Evolutionary conservation across 2,329 filamentous ascomycete species (phyloP).

Genomic region (Aschersonia sp.): DNA sequence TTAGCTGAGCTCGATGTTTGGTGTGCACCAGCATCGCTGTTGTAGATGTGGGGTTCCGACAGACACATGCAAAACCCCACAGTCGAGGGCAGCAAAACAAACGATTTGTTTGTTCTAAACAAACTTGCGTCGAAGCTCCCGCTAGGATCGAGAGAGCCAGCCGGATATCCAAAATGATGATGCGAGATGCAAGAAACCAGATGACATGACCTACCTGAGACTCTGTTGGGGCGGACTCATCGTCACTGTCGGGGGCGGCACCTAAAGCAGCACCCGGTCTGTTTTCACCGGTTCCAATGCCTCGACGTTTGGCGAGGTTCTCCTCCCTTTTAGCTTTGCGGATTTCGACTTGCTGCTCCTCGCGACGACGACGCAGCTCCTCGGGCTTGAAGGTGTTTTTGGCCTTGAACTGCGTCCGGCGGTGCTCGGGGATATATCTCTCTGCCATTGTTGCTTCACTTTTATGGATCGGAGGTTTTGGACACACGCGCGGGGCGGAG

Average conservation of each 20-base stretch:
- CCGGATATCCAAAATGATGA: slow-evolving; percentile 1
- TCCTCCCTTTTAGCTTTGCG: slow-evolving; percentile 97
- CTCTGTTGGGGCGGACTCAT: slow-evolving; percentile 90
- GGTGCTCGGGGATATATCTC: slow-evolving; percentile 98
- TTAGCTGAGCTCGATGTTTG: too few species aligned
- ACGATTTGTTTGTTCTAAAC: not conserved
- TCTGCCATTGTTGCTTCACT: slow-evolving; percentile 63
- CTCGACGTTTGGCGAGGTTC: slow-evolving; percentile 95
- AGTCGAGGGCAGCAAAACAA: not conserved
- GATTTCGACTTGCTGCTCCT: slow-evolving; percentile 99
- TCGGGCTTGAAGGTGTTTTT: slow-evolving; percentile 99
- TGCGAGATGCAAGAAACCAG: slow-evolving; percentile 2
- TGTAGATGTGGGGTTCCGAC: not conserved
- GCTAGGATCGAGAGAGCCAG: not conserved
- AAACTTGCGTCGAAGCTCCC: not conserved
- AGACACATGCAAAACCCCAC: slow-evolving; percentile 1
- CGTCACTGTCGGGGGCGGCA: slow-evolving; percentile 88
- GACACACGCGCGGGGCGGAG: slow-evolving; percentile 3
- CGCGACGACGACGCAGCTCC: slow-evolving; percentile 91
- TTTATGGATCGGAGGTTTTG: slow-evolving; percentile 1
- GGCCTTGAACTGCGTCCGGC: slow-evolving; percentile 98
- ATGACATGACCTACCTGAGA: slow-evolving; percentile 55
- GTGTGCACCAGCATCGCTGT: not conserved
- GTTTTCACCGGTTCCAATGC: slow-evolving; percentile 70
- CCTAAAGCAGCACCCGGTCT: slow-evolving; percentile 70